Evolutionary conservation across 306 rosid species (phyloP).

Genomic region (Glycine latifolia): DNA sequence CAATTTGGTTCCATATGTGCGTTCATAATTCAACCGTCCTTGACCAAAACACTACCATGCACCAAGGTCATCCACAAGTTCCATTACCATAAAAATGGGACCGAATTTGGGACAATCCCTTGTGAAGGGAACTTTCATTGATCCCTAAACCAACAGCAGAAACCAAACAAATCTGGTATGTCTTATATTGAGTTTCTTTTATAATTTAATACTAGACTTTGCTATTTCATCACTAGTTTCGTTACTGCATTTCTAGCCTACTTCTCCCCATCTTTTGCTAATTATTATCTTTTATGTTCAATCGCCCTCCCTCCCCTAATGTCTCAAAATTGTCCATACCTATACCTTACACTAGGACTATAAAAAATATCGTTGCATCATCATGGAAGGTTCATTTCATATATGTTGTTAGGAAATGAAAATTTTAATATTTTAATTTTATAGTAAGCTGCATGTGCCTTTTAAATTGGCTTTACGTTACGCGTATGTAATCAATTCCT

Average conservation of each 20-base stretch:
- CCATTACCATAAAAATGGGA: slow-evolving; percentile 41
- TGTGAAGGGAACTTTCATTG: slow-evolving; percentile 52
- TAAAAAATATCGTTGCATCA: background rate
- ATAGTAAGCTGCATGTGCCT: background rate
- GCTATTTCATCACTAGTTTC: background rate
- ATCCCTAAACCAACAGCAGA: slow-evolving; percentile 52
- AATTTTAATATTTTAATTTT: too few species aligned
- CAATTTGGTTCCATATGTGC: background rate
- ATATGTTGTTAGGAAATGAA: slow-evolving; percentile 13
- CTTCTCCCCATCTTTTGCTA: background rate
- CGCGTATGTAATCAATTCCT: background rate
- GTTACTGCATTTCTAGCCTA: slow-evolving; percentile 21
- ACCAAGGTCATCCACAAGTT: slow-evolving; percentile 37
- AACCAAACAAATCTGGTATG: slow-evolving; percentile 51
- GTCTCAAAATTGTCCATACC: slow-evolving; percentile 38
- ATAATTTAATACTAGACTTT: slow-evolving; percentile 20
- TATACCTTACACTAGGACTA: slow-evolving; percentile 30
- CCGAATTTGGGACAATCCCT: slow-evolving; percentile 55
- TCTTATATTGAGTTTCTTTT: slow-evolving; percentile 39
- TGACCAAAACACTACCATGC: slow-evolving; percentile 15
- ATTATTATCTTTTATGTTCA: background rate
- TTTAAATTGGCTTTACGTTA: slow-evolving; percentile 29
- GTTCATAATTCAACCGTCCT: slow-evolving; percentile 34
- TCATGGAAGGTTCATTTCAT: slow-evolving; percentile 43
- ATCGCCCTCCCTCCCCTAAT: background rate